Evolutionary conservation across 148 eudicot species (phyloP).

Genomic region (Camellia japonica): DNA sequence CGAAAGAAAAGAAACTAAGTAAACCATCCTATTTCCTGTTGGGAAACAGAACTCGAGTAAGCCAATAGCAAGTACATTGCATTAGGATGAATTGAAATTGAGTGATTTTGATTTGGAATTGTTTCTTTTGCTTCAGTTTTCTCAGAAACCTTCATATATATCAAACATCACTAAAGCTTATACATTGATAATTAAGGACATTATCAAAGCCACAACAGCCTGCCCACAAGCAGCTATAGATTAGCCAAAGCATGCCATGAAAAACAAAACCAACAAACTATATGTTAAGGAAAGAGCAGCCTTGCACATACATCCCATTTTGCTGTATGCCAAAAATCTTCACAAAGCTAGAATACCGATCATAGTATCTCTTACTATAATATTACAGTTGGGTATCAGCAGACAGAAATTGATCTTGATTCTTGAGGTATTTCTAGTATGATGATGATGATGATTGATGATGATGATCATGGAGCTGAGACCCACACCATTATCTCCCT

Average conservation of each 20-base stretch:
- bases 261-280: neutral
- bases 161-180: neutral
- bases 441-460: too few relatives aligned
- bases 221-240: too few relatives aligned
- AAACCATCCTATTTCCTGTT: neutral
- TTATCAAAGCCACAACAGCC: neutral
- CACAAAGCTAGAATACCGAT: neutral
- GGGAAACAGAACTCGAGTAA: neutral
- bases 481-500: constrained; percentile 50
- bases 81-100: neutral
- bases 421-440: neutral
- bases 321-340: neutral
- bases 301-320: neutral
- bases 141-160: neutral
- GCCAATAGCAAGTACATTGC: neutral
- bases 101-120: neutral
- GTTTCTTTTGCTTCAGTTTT: neutral
- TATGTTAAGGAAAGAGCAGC: neutral
- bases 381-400: neutral
- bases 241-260: neutral
- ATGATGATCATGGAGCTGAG: constrained; percentile 22
- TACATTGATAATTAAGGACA: neutral
- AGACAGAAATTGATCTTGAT: neutral
- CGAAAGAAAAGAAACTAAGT: neutral
- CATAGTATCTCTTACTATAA: too few relatives aligned